Evolutionary conservation across 345 rosid genomes (phyloP), one percentile per base, ranked within the genome.

Genomic region (Iberis pinnata): DNA sequence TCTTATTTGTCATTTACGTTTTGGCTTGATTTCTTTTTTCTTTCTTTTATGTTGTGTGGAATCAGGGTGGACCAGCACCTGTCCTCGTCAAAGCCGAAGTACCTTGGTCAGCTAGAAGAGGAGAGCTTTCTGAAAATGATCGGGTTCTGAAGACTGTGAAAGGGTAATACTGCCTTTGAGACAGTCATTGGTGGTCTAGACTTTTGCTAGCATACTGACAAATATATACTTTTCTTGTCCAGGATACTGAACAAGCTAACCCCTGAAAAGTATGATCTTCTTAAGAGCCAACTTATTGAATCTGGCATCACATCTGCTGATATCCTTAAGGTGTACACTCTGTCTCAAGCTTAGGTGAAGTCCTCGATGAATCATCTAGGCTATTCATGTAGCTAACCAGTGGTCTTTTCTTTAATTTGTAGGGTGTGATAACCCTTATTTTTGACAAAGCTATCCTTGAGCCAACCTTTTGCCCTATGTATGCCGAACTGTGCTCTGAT

Each of bases 231-330:
- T 39, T 40, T 26, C 42, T 36, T 52, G 25, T 63, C 44, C 79
- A 90, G 98, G 55, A 92, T 92, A 56, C 70, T 92, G 75, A 92
- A 92, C 75, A 92, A 92, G 75, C 71, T 88, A 40, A 88, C 98
- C 14, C 98, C 98, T 17, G 96, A 88, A 61, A 92, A 92, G 71
- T 92, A 79, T 74, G 96, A 88, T 76, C 64, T 92, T 65, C 89
- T 92, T 8, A 88, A 84, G 77, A 89, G 86, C 51, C 96, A 92
- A 52, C 84, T 92, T 31, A 85, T 92, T 15, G 95, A 92, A 56
- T 81, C 96, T 60, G 98, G 98, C 54, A 92, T 92, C 66, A 75
- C 86, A 40, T 75, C 96, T 26, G 82, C 93, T 27, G 95, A 92
- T 52, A 88, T 88, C 53, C 75, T 88, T 14, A 73, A 78, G 93